Conservation (phyloP, 192 early-diverging fungal species). For the Phycomyces nitens region DNA sequence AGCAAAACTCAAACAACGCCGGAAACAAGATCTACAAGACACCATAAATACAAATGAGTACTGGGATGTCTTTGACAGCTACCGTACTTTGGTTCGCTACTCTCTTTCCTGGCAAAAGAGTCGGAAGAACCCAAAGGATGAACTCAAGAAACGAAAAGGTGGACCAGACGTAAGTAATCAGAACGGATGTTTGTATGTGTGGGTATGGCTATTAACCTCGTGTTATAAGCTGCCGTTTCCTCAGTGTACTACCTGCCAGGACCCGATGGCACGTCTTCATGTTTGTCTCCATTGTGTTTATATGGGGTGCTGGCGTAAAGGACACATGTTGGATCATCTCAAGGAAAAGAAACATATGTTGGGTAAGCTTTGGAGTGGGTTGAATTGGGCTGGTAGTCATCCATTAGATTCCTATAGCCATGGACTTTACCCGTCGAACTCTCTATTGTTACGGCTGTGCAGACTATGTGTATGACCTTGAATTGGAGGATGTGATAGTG, state of each 20-base stretch:
- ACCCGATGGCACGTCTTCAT: slow-evolving; percentile 63
- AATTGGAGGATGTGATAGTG: slow-evolving; percentile 51
- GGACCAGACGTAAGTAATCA: slow-evolving; percentile 6
- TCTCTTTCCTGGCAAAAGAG: slow-evolving; percentile 13
- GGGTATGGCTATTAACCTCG: no score
- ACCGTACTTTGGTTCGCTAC: slow-evolving; percentile 16
- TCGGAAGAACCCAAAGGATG: slow-evolving; percentile 1
- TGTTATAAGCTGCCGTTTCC: slow-evolving; percentile 62
- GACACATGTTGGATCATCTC: slow-evolving; percentile 51
- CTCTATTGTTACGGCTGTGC: slow-evolving; percentile 76
- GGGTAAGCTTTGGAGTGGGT: slow-evolving; percentile 35
- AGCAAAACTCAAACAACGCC: slow-evolving; percentile 12
- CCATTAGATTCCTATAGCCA: slow-evolving; percentile 42
- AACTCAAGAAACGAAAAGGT: slow-evolving; percentile 8
- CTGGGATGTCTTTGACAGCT: slow-evolving; percentile 15
- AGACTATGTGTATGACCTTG: slow-evolving; percentile 82
- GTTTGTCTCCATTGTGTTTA: slow-evolving; percentile 81
- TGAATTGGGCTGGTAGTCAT: not conserved
- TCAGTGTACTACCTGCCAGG: slow-evolving; percentile 53
- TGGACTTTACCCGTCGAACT: slow-evolving; percentile 67
- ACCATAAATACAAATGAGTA: not conserved
- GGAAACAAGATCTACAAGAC: not conserved
- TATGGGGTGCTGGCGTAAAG: slow-evolving; percentile 73
- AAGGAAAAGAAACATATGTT: slow-evolving; percentile 47
- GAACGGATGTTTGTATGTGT: no score